A percentile compares a stretch with the other conserved stretches of the same genome.
phyloP scores from a whole-genome alignment of 768 basidiomycete genomes.

The Sistotremastrum niveocremeum region DNA sequence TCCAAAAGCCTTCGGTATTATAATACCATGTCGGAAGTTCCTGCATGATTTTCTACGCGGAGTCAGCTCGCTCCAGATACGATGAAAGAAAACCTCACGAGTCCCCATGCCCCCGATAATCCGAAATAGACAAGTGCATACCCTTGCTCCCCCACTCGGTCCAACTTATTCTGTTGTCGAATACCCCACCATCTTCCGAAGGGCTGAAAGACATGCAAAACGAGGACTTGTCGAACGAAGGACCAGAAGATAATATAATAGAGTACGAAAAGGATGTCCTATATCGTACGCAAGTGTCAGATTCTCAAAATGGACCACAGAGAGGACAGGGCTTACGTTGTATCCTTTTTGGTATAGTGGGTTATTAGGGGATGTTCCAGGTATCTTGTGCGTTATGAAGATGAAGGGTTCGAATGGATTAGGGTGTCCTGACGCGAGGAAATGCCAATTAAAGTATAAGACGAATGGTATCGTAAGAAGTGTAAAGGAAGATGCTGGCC shows the following conservation, averaged over 20 bases:
- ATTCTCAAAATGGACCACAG: too few relatives aligned
- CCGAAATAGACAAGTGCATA: constrained; percentile 78
- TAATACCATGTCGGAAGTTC: constrained; percentile 79
- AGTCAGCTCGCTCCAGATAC: background rate
- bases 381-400: constrained; percentile 53
- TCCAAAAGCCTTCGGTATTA: constrained; percentile 73
- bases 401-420: constrained; percentile 72
- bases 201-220: constrained; percentile 49
- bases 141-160: constrained; percentile 82
- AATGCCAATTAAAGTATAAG: constrained; percentile 52
- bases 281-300: background rate
- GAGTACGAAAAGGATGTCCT: constrained; percentile 66
- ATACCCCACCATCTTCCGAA: constrained; percentile 63
- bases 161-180: constrained; percentile 45
- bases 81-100: constrained; percentile 33
- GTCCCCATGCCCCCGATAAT: constrained; percentile 58
- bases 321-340: background rate
- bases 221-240: constrained; percentile 66
- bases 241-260: constrained; percentile 86
- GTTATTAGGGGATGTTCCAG: constrained; percentile 36
- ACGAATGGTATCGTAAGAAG: constrained; percentile 48
- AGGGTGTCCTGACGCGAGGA: constrained; percentile 29
- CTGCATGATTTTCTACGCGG: constrained; percentile 65
- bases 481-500: constrained; percentile 48
- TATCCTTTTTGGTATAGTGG: constrained; percentile 60